Percentiles rank a stretch among this genome's conserved stretches.
Conservation (phyloP, 2,329 filamentous ascomycete genomes). For the Trichoderma aggressivum region DNA sequence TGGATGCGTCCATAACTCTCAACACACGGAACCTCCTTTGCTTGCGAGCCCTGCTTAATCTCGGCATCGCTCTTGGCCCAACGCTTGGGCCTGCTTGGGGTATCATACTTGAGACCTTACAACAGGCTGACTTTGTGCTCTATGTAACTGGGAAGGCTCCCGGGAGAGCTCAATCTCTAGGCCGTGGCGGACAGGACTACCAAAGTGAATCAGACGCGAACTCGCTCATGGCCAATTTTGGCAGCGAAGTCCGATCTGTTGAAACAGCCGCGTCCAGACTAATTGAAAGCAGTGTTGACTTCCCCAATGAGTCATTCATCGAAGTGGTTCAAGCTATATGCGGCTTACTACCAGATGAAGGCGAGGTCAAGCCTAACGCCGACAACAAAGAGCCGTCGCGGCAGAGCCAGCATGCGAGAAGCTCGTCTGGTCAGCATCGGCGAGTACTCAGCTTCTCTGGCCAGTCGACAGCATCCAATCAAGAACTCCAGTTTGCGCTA, state of each 20-base stretch:
- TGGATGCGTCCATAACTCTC: slow-evolving; percentile 58
- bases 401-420: slow-evolving; percentile 32
- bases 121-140: slow-evolving; percentile 87
- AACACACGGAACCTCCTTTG: slow-evolving; percentile 90
- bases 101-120: slow-evolving; percentile 86
- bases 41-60: slow-evolving; percentile 83
- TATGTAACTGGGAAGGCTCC: slow-evolving; percentile 58
- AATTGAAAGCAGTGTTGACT: slow-evolving; percentile 89
- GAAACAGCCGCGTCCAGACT: slow-evolving; percentile 82
- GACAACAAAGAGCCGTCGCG: slow-evolving; percentile 20
- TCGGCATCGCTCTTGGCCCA: slow-evolving; percentile 90
- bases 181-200: slow-evolving; percentile 42
- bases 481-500: slow-evolving; percentile 65
- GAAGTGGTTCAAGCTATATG: slow-evolving; percentile 75
- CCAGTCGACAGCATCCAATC: slow-evolving; percentile 49
- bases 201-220: slow-evolving; percentile 50
- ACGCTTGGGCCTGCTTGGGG: slow-evolving; percentile 82
- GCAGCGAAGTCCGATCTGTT: slow-evolving; percentile 79
- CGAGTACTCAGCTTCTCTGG: slow-evolving; percentile 48
- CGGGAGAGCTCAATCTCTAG: slow-evolving; percentile 49
- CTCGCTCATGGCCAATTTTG: slow-evolving; percentile 62
- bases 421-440: slow-evolving; percentile 41
- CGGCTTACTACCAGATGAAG: slow-evolving; percentile 56
- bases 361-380: slow-evolving; percentile 24
- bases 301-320: slow-evolving; percentile 77